Base-by-base conservation (phyloP, 495 filamentous ascomycete species). In the Sordaria brevicollis region DNA sequence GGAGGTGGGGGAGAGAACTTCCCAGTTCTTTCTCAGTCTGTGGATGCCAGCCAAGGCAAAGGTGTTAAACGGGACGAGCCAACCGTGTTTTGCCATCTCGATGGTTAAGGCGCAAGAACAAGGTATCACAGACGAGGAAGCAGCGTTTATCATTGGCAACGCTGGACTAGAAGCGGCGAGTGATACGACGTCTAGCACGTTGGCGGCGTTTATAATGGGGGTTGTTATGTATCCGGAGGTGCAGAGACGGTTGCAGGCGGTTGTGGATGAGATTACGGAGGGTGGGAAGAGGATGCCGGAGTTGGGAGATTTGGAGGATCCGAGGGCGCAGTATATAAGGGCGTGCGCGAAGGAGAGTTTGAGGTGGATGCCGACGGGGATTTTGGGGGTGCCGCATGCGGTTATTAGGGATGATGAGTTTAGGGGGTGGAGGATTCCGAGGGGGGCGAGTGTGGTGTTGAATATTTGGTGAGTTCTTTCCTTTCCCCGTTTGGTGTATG, bases 141-240 rank as follows among this genome's bases (percentile, higher is more conserved):
- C 78, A 8, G 70, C 70, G 0, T 77, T 74, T 39, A 67, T 75
- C 0, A 80, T 79, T 9, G 79, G 75, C 7, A 76, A 19, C 35
- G 57, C 79, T 0, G 41, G 86, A 0, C 83, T 85, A 39, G 76
- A 80, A n/a, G 86, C 80, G 0, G 86, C 84, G 7, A 81, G 83
- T 6, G 86, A 88, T 67, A 87, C 85, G 68, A 71, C 71, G 3
- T 70, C 78, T 5, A 38, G 39, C 13, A 74, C 69, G 33, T 74
- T 89, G 35, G 81, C 79, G 73, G 83, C 79, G 21, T 85, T 84
- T 35, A 78, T 88, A 25, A 81, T 85, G n/a, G 87, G 83, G 15
- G 77, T 89, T 76, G 75, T 71, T 35, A 79, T 71, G 72, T 85
- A 75, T 35, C 81, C 81, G 5, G 70, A 79, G 43, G 77, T 77